Evolutionary conservation across 1,284 basidiomycete species (phyloP).

Genomic region (Rhodotorula sp.): DNA sequence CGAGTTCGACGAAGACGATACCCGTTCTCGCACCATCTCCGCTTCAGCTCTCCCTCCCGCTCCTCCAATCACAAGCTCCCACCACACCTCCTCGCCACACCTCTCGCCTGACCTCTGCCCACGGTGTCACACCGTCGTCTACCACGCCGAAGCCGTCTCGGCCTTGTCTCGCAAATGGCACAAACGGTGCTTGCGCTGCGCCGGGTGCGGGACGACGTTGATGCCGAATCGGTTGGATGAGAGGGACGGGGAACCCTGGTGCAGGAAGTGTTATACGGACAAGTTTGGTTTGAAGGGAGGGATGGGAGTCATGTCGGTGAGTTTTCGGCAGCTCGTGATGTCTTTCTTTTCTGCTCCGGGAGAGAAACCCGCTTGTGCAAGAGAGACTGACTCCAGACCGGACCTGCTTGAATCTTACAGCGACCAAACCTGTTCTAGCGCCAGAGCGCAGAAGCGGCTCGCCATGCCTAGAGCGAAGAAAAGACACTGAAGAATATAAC

Average conservation of each 20-base stretch:
- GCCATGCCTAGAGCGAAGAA: no score
- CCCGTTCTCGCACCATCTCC: background rate
- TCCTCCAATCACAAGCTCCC: background rate
- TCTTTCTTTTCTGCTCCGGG: no score
- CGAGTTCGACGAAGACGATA: background rate
- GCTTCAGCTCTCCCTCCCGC: background rate
- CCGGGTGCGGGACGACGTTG: conserved; percentile 18
- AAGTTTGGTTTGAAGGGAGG: conserved; percentile 14
- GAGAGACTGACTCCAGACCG: background rate
- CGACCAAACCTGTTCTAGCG: background rate
- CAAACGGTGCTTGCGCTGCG: conserved; percentile 29
- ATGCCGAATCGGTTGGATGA: conserved; percentile 7
- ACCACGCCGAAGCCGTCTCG: conserved; percentile 25
- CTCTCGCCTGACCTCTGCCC: conserved; percentile 14
- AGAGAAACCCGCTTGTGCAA: no score
- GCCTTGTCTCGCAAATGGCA: conserved; percentile 2
- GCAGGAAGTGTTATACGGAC: conserved; percentile 21
- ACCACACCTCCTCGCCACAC: background rate
- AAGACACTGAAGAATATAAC: background rate
- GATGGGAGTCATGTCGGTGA: conserved; percentile 17
- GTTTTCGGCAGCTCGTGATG: background rate
- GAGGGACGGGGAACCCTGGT: conserved; percentile 20
- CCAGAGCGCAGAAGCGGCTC: no score
- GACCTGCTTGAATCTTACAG: background rate
- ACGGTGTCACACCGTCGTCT: conserved; percentile 20